Evolutionary conservation across 768 basidiomycete genomes (phyloP), one percentile per base, ranked within the genome.

Genomic region (Tephrocybe sp.): DNA sequence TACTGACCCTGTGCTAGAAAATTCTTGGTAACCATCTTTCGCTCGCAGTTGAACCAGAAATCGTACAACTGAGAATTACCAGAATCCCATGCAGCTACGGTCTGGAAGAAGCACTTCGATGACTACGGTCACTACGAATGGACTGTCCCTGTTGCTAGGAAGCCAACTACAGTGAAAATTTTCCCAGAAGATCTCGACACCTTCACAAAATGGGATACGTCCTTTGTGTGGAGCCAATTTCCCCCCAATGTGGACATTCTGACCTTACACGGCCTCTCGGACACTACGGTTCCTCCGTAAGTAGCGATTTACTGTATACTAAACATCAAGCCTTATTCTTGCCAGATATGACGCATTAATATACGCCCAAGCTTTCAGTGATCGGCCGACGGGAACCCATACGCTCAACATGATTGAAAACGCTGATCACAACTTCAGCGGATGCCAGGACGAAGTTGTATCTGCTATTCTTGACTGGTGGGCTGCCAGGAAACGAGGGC

Each of bases 371-470:
- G 79, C 79, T 1, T 71, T 88, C 39, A 76, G 82, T 24, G 58
- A 65, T 25, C 75, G 86, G 48, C 57, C 57, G 12, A 78, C 83
- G 18, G 90, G 88, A 40, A 88, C 86, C 6, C 86, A 90, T 61
- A 83, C 72, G 15, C 69, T 91, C 21, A 77, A 84, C 60, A 69
- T 86, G 21, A 67, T 89, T 31, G 90, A 91, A 62, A 77, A 76
- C 37, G 86, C 84, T 7, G 88, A 90, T 67, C 90, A 91, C 61
- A 91, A 91, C 65, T 86, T 84, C 57, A 82, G 79, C 19, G 81
- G 83, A 19, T 76, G 77, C 47, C 78, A 80, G 54, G 84, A 87
- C 47, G 79, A 87, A 43, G 74, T 91, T 12, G 80, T 87, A 16
- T 77, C 78, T 29, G 73, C 74, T 24, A 81, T 92, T 46, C 64